phyloP scores from a whole-genome alignment of 2,329 filamentous ascomycete species.

The Ceratocystis smalleyi region DNA sequence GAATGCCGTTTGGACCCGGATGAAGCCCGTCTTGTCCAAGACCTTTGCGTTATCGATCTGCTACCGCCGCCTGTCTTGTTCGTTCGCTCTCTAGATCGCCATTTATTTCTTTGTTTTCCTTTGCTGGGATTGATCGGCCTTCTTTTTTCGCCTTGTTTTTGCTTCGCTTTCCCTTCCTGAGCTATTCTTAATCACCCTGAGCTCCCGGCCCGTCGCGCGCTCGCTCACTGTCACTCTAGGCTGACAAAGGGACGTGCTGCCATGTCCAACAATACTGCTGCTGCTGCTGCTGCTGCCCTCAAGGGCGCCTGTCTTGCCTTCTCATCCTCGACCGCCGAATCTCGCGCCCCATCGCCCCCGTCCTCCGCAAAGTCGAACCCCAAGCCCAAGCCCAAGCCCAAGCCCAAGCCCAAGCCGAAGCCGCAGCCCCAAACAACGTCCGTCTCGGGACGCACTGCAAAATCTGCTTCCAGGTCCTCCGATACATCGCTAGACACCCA shows the following conservation, averaged over 20 bases:
- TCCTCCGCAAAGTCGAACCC: not conserved
- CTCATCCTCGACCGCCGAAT: not conserved
- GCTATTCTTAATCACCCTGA: not conserved
- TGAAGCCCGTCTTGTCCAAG: not conserved
- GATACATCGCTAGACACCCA: not conserved
- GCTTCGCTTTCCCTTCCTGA: not conserved
- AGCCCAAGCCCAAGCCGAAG: slow-evolving; percentile 5
- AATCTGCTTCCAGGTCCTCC: not conserved
- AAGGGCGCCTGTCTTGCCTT: slow-evolving; percentile 4
- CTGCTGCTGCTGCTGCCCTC: slow-evolving; percentile 6
- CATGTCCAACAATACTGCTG: slow-evolving; percentile 6
- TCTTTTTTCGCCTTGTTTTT: not conserved
- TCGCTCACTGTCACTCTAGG: too few relatives aligned
- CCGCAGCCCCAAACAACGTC: not conserved
- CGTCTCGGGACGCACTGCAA: not conserved
- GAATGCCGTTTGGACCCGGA: slow-evolving; percentile 2
- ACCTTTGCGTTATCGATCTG: not conserved
- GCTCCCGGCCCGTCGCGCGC: too few relatives aligned
- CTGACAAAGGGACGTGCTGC: too few relatives aligned
- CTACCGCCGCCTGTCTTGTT: not conserved
- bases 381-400: not conserved
- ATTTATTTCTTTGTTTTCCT: not conserved
- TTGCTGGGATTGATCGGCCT: not conserved
- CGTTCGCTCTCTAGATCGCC: not conserved
- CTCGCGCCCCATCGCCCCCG: not conserved